phyloP scores from a whole-genome alignment of 352 stramenopile species.

The Pythium brassicae region DNA sequence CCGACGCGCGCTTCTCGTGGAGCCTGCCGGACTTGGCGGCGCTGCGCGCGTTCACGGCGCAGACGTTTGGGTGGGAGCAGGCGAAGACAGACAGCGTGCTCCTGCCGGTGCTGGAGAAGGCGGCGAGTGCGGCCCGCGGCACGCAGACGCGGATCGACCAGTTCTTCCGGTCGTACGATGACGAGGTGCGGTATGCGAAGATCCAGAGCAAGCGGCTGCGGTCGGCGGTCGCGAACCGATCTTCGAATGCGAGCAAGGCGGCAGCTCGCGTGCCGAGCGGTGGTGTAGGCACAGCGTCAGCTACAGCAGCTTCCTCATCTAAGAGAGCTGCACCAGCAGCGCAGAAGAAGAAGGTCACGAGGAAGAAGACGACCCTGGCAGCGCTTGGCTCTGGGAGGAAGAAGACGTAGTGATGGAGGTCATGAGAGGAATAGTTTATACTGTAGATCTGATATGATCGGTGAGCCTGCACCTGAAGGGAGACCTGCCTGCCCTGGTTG shows the following conservation, averaged over 20 bases:
- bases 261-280: background rate
- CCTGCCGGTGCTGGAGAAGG: conserved; percentile 83
- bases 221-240: conserved; percentile 59
- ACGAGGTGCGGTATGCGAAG: conserved; percentile 94
- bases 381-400: conserved; percentile 7
- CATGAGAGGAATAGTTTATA: background rate
- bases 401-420: background rate
- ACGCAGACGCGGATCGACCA: conserved; percentile 92
- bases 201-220: conserved; percentile 87
- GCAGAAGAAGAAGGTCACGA: conserved; percentile 9
- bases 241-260: conserved; percentile 2
- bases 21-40: conserved; percentile 83
- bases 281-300: background rate
- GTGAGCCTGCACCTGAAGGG: no score
- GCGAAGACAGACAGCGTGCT: conserved; percentile 88
- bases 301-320: background rate
- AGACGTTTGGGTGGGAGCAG: conserved; percentile 92
- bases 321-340: background rate
- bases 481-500: no score
- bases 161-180: conserved; percentile 95
- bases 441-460: no score
- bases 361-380: conserved; percentile 15
- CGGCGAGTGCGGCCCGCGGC: conserved; percentile 21
- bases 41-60: conserved; percentile 83
- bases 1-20: conserved; percentile 90